Evolutionary conservation across 371 early-diverging fungal species (phyloP), one percentile per base, ranked within the genome.

Genomic region (Haplosporangium sp.): DNA sequence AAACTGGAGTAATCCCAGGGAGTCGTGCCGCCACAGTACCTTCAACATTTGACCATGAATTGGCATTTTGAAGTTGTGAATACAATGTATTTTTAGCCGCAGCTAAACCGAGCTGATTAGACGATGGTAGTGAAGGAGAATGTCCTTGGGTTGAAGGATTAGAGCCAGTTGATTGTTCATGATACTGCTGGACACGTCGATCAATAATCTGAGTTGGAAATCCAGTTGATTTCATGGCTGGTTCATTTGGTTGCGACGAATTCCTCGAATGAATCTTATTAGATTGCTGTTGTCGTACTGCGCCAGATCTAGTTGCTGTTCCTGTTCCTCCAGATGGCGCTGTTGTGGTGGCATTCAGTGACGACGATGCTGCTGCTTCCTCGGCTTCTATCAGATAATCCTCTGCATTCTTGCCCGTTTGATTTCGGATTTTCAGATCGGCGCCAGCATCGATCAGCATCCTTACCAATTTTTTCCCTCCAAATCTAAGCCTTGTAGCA

Each of bases 371-470:
- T 11, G 34, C 34, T 4, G 55, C 55, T 55, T 82, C 71, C n/a
- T 70, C 66, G 1, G 62, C 44, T 65, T 88, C 89, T 10, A 75
- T 52, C 38, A 89, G 34, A 75, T 89, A 90, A 42, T 90, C 89
- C 48, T 88, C 85, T 0, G 89, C 90, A 50, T 88, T 88, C 82
- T 87, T 87, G 2, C 96, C 96, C 3, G 89, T 87, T 19, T 84
- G 82, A 76, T 98, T 98, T 11, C 84, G 76, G 40, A 97, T 90
- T 15, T 88, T 85, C 2, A 88, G 64, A 73, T 92, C 91, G 0
- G 97, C 98, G 6, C 98, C 98, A 3, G 92, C 93, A 19, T 95
- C 91, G 40, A 96, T 67, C 42, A 98, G 81, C 75, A 94, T 76
- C 69, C 91, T 86, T 5, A 94, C 91, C 10, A 97, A 68, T 9